Percentiles rank a stretch among this genome's conserved stretches.
These are phyloP conservation scores for Polyplosphaeria fusca DNA, from an alignment of 495 filamentous ascomycete genomes.

Conservation along the genomic window DNA sequence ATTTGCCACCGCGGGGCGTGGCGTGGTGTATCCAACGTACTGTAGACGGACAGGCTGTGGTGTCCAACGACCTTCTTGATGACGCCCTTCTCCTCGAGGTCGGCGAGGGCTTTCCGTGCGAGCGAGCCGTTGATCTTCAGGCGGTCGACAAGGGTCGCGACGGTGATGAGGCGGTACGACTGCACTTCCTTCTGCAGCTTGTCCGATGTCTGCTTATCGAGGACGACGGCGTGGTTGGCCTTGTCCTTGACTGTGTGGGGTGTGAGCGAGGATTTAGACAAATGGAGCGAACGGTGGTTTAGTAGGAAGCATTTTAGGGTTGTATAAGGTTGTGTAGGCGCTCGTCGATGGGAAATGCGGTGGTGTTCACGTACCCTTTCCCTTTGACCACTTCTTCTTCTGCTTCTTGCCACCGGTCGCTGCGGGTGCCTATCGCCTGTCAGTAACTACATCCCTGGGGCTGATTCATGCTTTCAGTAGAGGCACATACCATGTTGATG, in stretches of 20 bases:
- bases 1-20: background rate
- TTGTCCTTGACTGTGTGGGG: constrained; percentile 91
- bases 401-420: constrained; percentile 89
- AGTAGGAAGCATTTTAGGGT: background rate
- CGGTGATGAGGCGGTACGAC: constrained; percentile 99
- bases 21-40: constrained; percentile 52
- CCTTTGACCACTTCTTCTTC: constrained; percentile 99
- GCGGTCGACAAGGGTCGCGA: constrained; percentile 96
- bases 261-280: constrained; percentile 15
- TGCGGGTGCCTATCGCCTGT: constrained; percentile 40
- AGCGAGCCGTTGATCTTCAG: constrained; percentile 99
- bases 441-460: background rate
- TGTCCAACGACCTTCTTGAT: constrained; percentile 98
- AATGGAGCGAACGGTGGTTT: constrained; percentile 32
- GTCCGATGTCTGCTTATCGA: constrained; percentile 66
- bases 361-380: constrained; percentile 70
- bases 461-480: background rate
- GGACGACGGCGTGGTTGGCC: constrained; percentile 89
- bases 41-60: constrained; percentile 98
- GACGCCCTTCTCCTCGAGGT: constrained; percentile 95
- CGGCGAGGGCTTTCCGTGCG: constrained; percentile 81
- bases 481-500: constrained; percentile 32
- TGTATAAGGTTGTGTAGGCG: background rate
- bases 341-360: background rate
- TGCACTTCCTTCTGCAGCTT: constrained; percentile 98